Evolutionary conservation across 1,284 basidiomycete species (phyloP).

Genomic region (Ceratobasidium sp.): DNA sequence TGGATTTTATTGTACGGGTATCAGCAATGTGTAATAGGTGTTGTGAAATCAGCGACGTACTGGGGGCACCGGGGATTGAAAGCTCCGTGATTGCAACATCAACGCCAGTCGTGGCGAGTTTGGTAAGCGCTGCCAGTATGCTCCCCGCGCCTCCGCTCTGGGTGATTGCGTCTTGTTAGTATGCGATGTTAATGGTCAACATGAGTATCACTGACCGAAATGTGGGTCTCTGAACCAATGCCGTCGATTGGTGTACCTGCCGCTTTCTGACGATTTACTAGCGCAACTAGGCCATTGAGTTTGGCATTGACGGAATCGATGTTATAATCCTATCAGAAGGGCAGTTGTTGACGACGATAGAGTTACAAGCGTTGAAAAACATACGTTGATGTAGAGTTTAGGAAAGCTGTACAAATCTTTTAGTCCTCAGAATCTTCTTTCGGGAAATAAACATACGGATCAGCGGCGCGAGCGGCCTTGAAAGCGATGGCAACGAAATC

Average conservation of each 20-base stretch:
- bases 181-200: constrained; percentile 70
- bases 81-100: no score
- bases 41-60: no score
- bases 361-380: neutral
- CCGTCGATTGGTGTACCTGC: constrained; percentile 56
- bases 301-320: constrained; percentile 57
- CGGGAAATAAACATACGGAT: neutral
- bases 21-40: no score
- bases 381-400: constrained; percentile 49
- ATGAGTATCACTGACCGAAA: constrained; percentile 50
- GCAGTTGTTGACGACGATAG: no score
- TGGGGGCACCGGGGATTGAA: no score
- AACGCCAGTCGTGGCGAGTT: no score
- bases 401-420: constrained; percentile 27
- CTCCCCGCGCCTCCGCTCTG: no score
- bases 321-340: constrained; percentile 31
- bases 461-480: constrained; percentile 28
- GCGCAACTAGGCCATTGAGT: constrained; percentile 66
- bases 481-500: constrained; percentile 22
- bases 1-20: no score
- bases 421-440: neutral
- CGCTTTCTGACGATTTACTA: constrained; percentile 63
- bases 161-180: no score
- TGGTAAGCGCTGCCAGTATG: no score
- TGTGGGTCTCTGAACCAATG: constrained; percentile 58